Evolutionary conservation across 306 rosid species (phyloP), one percentile per base, ranked within the genome.

Genomic region (Vigna hirtella): DNA sequence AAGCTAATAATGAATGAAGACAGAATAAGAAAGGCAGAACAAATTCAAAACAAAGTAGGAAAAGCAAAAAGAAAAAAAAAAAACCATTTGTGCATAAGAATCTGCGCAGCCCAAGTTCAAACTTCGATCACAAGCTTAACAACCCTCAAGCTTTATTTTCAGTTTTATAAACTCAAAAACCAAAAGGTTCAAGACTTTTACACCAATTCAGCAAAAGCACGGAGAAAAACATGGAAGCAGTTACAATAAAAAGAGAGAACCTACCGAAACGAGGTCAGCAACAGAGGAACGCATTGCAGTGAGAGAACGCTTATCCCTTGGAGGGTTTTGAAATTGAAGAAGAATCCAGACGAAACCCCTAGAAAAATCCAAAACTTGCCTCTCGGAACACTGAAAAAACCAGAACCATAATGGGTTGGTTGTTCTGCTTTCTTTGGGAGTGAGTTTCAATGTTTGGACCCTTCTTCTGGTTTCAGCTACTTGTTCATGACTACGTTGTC

Each of bases 401-500:
- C 65, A 72, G 64, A 83, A 69, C 24, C 9, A 63, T 42, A 72
- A 70, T 1, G 48, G 28, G 70, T 38, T 64, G 15, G 47, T 64
- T 38, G 70, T n/a, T 72, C 18, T 32, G 52, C 72, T 82, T 36
- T 83, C 40, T 36, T 24, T 45, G 58, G 70, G 74, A 72, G 73
- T 82, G 82, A 75, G 53, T 73, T 77, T 77, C 68, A 70, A 68
- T 69, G 66, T 68, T 80, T 47, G 80, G 88, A 68, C 28, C 70
- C 56, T 80, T 83, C 73, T 67, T 74, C 6, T 74, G 51, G 81
- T 81, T 82, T 82, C 70, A 79, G 87, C 70, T 80, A 77, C 70
- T 77, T 81, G 36, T 74, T 77, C 85, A 79, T 77, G 87, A 87
- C 88, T 74, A 89, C 83, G 89, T 82, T 89, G 91, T 89, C 89